Percentiles rank a stretch among this genome's conserved stretches.
phyloP scores from a whole-genome alignment of 2,329 filamentous ascomycete species.

The Aspergillus udagawae region DNA sequence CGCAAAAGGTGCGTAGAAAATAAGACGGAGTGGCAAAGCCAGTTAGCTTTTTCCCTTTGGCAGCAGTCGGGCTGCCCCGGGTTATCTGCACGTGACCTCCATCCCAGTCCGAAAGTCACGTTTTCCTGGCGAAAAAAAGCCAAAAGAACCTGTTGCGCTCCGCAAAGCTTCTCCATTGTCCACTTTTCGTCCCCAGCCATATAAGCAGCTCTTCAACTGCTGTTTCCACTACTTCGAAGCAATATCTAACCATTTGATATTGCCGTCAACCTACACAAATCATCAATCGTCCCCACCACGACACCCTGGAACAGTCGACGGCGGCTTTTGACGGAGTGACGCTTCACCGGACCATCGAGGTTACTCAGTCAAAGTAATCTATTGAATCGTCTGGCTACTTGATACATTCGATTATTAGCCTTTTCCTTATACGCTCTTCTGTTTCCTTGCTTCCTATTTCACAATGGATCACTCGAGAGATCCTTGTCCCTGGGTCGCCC shows the following conservation, averaged over 20 bases:
- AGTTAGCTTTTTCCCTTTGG: conserved; percentile 1
- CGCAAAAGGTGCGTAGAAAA: not conserved
- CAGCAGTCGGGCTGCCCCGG: conserved; percentile 11
- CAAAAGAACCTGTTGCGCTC: conserved; percentile 16
- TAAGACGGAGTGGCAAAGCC: not conserved
- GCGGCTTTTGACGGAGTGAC: not conserved
- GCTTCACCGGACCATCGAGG: not conserved
- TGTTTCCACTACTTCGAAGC: not conserved
- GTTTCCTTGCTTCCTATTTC: conserved; percentile 4
- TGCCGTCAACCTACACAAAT: not conserved
- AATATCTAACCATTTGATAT: not conserved
- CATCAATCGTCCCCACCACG: not conserved
- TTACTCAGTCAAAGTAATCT: not conserved
- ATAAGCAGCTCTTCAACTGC: not conserved
- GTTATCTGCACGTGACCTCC: conserved; percentile 14
- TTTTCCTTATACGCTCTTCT: conserved; percentile 6
- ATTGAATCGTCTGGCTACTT: not conserved
- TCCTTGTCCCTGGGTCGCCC: conserved; percentile 92
- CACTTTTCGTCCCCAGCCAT: conserved; percentile 7
- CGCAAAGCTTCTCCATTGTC: conserved; percentile 11
- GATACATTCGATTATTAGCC: not conserved
- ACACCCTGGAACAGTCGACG: not conserved
- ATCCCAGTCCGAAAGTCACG: conserved; percentile 13
- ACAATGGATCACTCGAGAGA: conserved; percentile 92
- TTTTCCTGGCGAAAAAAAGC: conserved; percentile 21